phyloP scores from a whole-genome alignment of 257 asterid genomes.

The Mentha longifolia region DNA sequence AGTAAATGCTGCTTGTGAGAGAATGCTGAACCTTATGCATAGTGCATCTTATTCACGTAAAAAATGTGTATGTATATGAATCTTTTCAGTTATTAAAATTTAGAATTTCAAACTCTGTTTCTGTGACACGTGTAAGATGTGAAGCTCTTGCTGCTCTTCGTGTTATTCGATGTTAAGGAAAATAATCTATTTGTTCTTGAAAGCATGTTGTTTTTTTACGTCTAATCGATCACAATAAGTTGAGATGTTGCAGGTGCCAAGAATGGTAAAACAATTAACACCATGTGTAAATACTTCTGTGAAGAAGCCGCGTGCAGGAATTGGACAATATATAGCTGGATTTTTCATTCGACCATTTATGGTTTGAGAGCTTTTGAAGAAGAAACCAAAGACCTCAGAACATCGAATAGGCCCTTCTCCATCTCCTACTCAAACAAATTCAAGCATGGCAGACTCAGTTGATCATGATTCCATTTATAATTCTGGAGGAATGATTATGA shows the following conservation, averaged over 20 bases:
- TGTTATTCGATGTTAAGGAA: background rate
- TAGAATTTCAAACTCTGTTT: background rate
- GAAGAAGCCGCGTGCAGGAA: slow-evolving; percentile 11
- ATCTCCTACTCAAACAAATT: too few species aligned
- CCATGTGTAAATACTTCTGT: background rate
- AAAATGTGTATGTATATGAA: too few species aligned
- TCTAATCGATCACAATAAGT: background rate
- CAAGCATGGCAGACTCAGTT: too few species aligned
- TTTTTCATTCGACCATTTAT: background rate
- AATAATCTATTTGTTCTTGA: background rate
- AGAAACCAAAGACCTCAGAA: background rate
- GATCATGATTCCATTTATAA: too few species aligned
- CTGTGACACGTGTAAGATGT: slow-evolving; percentile 1
- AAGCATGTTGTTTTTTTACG: background rate
- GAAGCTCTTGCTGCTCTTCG: background rate
- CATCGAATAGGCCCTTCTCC: background rate
- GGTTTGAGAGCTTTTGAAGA: background rate
- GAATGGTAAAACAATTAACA: background rate
- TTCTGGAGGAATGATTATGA: background rate
- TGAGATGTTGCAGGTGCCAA: background rate
- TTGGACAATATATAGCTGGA: background rate
- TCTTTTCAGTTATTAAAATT: too few species aligned
- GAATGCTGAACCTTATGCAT: background rate
- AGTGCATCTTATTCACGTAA: too few species aligned
- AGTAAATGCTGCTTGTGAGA: background rate